Evolutionary conservation across 495 filamentous ascomycete genomes (phyloP).

Genomic region (Neurospora tetraspora): DNA sequence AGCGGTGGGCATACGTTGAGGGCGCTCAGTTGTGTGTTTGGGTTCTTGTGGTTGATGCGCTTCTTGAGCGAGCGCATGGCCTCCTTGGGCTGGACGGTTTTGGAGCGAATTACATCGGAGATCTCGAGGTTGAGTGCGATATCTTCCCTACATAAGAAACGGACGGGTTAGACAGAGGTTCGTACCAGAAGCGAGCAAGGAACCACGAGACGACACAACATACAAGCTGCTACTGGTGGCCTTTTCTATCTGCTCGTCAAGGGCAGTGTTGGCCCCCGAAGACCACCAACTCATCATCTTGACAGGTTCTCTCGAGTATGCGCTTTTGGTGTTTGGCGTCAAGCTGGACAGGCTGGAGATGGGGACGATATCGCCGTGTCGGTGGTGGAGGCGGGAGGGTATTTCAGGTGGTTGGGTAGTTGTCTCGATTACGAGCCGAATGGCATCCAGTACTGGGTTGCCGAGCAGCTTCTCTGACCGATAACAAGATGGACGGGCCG

Average conservation of each 20-base stretch:
- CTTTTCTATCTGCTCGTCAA: conserved; percentile 94
- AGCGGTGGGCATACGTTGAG: conserved; percentile 54
- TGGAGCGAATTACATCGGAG: conserved; percentile 90
- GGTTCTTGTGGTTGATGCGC: conserved; percentile 91
- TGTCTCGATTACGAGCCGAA: not conserved
- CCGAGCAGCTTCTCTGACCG: not conserved
- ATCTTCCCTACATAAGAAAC: conserved; percentile 59
- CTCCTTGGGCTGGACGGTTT: conserved; percentile 92
- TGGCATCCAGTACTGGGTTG: not conserved
- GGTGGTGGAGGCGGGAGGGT: not conserved
- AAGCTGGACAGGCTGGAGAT: not conserved
- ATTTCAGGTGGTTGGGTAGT: not conserved
- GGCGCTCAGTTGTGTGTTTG: conserved; percentile 88
- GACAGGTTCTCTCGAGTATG: conserved; percentile 5
- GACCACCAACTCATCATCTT: conserved; percentile 88
- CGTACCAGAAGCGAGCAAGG: not conserved
- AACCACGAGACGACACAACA: conserved; percentile 8
- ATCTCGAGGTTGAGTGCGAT: conserved; percentile 96
- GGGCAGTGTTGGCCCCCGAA: conserved; percentile 60
- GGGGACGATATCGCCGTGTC: not conserved
- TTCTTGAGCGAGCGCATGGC: conserved; percentile 93
- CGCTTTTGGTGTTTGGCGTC: not conserved
- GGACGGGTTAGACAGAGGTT: conserved; percentile 11
- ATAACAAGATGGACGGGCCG: not conserved
- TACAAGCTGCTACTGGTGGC: conserved; percentile 91